A percentile compares a stretch with the other conserved stretches of the same genome.
Evolutionary conservation across 106 monocot genomes (phyloP).

Genomic region (Acorus calamus): DNA sequence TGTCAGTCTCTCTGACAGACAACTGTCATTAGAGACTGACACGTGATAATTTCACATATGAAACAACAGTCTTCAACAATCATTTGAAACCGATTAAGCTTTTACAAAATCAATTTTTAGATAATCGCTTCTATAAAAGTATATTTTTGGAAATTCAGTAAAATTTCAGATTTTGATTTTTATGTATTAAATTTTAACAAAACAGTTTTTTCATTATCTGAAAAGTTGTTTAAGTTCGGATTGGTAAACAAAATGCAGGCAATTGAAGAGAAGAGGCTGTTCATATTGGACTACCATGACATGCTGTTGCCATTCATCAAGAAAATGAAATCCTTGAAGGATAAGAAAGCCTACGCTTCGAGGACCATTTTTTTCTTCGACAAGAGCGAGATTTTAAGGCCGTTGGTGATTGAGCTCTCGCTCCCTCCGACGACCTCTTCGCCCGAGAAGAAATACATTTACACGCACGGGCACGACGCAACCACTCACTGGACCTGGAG

Average conservation of each 20-base stretch:
- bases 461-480: constrained; percentile 45
- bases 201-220: background rate
- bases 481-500: constrained; percentile 64
- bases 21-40: too few relatives aligned
- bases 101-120: too few relatives aligned
- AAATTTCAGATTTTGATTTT: too few relatives aligned
- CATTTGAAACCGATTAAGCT: too few relatives aligned
- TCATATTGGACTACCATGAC: constrained; percentile 72
- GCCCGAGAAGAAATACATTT: constrained; percentile 31
- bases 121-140: too few relatives aligned
- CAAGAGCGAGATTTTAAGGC: constrained; percentile 21
- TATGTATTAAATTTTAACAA: background rate
- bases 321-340: constrained; percentile 38
- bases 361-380: constrained; percentile 50
- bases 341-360: constrained; percentile 47
- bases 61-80: too few relatives aligned
- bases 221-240: background rate
- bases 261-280: constrained; percentile 41
- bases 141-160: too few relatives aligned
- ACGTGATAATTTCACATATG: too few relatives aligned
- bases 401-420: constrained; percentile 66
- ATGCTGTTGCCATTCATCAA: constrained; percentile 46
- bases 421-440: constrained; percentile 30
- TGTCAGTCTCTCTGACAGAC: too few relatives aligned
- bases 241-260: constrained; percentile 20